phyloP scores from a whole-genome alignment of 805 yeast genomes.

The Yamadazyma laniorum region DNA sequence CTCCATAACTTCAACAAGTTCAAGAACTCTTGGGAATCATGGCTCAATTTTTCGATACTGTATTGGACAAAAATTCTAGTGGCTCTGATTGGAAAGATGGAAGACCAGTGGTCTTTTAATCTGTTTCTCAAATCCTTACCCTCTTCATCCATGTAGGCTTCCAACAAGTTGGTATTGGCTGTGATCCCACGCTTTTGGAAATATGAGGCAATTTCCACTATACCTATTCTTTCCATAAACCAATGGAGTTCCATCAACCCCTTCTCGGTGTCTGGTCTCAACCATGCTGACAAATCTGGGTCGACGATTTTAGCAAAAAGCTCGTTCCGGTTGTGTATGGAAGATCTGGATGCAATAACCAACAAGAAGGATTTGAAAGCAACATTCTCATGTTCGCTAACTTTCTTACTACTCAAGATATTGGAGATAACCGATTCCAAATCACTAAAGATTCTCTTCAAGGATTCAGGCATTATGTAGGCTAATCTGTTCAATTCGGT shows the following conservation, averaged over 20 bases:
- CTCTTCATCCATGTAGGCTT: conserved; percentile 84
- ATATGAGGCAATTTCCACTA: conserved; percentile 88
- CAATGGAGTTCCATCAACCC: conserved; percentile 89
- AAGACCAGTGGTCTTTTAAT: conserved; percentile 88
- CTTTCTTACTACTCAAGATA: conserved; percentile 63
- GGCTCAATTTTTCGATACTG: conserved; percentile 86
- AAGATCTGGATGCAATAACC: conserved; percentile 86
- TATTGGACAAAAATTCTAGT: conserved; percentile 94
- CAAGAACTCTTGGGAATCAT: conserved; percentile 70
- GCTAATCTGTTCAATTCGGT: conserved; percentile 93
- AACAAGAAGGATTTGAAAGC: conserved; percentile 89
- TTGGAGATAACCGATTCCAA: conserved; percentile 77
- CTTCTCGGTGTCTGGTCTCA: conserved; percentile 84
- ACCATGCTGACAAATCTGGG: conserved; percentile 91
- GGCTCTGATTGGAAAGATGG: conserved; percentile 92
- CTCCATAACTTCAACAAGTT: conserved; percentile 78
- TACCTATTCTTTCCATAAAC: conserved; percentile 98
- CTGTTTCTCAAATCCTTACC: conserved; percentile 76
- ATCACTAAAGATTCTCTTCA: conserved; percentile 77
- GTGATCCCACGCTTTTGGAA: conserved; percentile 80
- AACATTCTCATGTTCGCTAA: conserved; percentile 88
- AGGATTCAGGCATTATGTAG: conserved; percentile 87
- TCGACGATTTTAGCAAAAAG: conserved; percentile 86
- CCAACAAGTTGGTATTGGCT: conserved; percentile 69
- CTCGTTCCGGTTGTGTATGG: conserved; percentile 69